These are phyloP conservation scores for Ilyonectria sp. DNA, from an alignment of 2,329 filamentous ascomycete genomes.

Conservation along the genomic window DNA sequence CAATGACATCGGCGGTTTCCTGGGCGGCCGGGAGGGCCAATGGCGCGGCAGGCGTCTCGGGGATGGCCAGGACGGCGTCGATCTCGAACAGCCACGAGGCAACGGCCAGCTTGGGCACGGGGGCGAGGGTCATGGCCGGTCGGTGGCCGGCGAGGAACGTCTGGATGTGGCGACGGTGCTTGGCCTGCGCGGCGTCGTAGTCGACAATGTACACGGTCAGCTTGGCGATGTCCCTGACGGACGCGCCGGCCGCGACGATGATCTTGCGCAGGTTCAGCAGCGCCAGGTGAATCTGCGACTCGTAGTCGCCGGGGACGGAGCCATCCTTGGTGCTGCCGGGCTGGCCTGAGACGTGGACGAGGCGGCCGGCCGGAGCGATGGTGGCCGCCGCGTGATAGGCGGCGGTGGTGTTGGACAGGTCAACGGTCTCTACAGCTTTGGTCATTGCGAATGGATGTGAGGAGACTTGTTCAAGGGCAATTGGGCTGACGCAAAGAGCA, in stretches of 20 bases:
- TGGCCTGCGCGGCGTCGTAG: constrained; percentile 55
- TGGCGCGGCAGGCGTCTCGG: constrained; percentile 23
- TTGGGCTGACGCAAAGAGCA: background rate
- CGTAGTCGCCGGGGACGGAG: constrained; percentile 54
- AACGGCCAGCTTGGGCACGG: constrained; percentile 57
- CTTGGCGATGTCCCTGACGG: constrained; percentile 57
- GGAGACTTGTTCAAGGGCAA: background rate
- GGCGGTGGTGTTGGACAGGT: constrained; percentile 35
- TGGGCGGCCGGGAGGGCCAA: constrained; percentile 22
- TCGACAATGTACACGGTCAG: constrained; percentile 61
- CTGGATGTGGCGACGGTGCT: constrained; percentile 56
- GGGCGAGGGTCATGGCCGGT: constrained; percentile 60
- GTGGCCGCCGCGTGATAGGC: constrained; percentile 36
- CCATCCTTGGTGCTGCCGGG: constrained; percentile 52
- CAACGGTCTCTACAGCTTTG: constrained; percentile 33
- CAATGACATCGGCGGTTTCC: constrained; percentile 46
- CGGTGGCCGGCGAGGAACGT: constrained; percentile 56
- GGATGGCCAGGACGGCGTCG: constrained; percentile 55
- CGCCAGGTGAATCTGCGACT: constrained; percentile 58
- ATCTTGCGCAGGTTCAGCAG: constrained; percentile 56
- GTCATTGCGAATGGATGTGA: constrained; percentile 20
- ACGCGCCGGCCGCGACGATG: constrained; percentile 54
- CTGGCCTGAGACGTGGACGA: constrained; percentile 55
- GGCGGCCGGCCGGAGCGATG: constrained; percentile 19
- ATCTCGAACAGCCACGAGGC: constrained; percentile 60